phyloP scores from a whole-genome alignment of 345 rosid genomes.

The Durio zibethinus region DNA sequence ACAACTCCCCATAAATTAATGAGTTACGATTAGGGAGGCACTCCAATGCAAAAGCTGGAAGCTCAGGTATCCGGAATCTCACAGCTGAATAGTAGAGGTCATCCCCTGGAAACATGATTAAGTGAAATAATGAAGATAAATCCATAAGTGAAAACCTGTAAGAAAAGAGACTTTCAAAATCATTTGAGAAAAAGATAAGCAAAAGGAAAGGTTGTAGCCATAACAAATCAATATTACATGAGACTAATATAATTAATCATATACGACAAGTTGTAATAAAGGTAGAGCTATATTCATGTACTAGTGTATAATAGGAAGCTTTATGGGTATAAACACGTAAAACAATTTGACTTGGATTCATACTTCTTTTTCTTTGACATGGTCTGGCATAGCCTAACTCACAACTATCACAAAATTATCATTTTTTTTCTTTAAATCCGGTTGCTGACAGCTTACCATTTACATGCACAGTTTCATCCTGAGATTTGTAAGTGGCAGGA shows the following conservation, averaged over 20 bases:
- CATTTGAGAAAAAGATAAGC: neutral
- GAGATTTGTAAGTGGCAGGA: constrained; percentile 69
- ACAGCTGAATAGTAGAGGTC: constrained; percentile 67
- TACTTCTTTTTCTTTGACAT: neutral
- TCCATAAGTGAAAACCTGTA: neutral
- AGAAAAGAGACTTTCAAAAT: neutral
- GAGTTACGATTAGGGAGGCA: constrained; percentile 90
- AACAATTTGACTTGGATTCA: neutral
- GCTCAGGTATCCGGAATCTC: constrained; percentile 58
- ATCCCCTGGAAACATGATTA: constrained; percentile 49
- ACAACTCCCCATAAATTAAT: constrained; percentile 64
- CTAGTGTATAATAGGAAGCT: neutral
- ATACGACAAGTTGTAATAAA: neutral
- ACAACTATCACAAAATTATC: neutral
- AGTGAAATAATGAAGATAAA: constrained; percentile 3
- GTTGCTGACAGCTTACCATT: constrained; percentile 49
- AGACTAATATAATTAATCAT: neutral
- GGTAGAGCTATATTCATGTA: neutral
- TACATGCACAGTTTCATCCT: constrained; percentile 51
- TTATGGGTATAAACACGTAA: neutral
- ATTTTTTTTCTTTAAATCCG: neutral
- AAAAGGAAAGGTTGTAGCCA: neutral
- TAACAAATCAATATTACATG: neutral
- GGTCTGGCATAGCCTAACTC: neutral
- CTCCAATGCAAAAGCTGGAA: constrained; percentile 95